phyloP scores from a whole-genome alignment of 2,329 filamentous ascomycete genomes.

The Pyricularia grisea region DNA sequence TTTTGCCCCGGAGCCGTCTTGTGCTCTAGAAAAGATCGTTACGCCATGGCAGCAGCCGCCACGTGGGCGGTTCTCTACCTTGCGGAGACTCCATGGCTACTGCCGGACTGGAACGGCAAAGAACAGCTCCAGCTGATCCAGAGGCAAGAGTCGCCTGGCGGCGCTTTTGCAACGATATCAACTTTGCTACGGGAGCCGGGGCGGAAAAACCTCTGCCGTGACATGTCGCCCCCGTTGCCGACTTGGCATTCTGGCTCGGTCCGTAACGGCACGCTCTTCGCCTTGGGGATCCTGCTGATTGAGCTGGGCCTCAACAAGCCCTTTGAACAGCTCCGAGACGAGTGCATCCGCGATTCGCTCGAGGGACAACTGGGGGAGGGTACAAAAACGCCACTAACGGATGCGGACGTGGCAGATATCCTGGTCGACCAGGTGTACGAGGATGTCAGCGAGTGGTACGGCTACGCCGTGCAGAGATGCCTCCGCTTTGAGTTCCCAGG shows the following conservation, averaged over 20 bases:
- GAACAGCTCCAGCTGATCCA: background rate
- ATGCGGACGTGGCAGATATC: slow-evolving; percentile 4
- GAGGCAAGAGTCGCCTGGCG: background rate
- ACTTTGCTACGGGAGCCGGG: background rate
- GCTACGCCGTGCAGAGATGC: slow-evolving; percentile 6
- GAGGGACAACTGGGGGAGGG: background rate
- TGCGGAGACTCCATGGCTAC: slow-evolving; percentile 1
- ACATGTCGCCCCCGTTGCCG: background rate
- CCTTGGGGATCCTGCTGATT: slow-evolving; percentile 21
- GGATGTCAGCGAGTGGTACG: slow-evolving; percentile 6
- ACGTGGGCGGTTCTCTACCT: slow-evolving; percentile 4
- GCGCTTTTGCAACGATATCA: background rate
- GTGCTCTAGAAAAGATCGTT: slow-evolving; percentile 2
- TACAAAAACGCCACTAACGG: background rate
- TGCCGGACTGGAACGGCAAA: background rate
- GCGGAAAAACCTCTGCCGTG: background rate
- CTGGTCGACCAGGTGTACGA: slow-evolving; percentile 3
- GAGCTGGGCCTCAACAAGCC: slow-evolving; percentile 35
- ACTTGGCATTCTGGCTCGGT: background rate
- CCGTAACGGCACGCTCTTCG: slow-evolving; percentile 7
- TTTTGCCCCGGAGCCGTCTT: background rate
- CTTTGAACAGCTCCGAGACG: slow-evolving; percentile 1
- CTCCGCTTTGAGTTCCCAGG: slow-evolving; percentile 6
- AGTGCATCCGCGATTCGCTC: background rate
- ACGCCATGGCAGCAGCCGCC: slow-evolving; percentile 2